Percentiles rank a stretch among this genome's conserved stretches.
phyloP scores from a whole-genome alignment of 768 basidiomycete species.

The Pleurotus platypus region DNA sequence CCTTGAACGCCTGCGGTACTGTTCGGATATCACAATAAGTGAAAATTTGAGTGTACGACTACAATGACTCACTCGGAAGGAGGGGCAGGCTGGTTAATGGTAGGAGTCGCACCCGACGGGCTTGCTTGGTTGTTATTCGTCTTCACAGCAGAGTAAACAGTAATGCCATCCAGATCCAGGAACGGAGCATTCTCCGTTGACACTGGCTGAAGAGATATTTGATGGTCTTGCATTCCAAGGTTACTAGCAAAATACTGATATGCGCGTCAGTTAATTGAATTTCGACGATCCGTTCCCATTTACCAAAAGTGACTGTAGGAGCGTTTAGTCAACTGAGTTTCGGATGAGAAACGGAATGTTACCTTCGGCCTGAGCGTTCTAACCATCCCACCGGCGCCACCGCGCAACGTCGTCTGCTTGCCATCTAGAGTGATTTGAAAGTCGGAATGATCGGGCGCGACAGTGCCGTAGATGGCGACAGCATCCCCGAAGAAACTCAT shows the following conservation, averaged over 20 bases:
- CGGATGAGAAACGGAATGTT: not conserved
- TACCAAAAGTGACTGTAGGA: slow-evolving; percentile 14
- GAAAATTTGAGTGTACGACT: not conserved
- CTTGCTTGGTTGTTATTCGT: not conserved
- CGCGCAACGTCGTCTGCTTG: slow-evolving; percentile 23
- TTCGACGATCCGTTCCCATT: not conserved
- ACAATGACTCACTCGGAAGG: slow-evolving; percentile 1
- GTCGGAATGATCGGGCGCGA: slow-evolving; percentile 47
- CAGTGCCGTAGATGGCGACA: slow-evolving; percentile 51
- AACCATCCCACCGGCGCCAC: slow-evolving; percentile 32
- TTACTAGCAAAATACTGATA: slow-evolving; percentile 38
- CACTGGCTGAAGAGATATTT: slow-evolving; percentile 14
- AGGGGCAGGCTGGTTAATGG: not conserved
- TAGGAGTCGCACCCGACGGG: not conserved
- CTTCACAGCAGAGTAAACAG: slow-evolving; percentile 27
- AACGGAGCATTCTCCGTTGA: slow-evolving; percentile 3
- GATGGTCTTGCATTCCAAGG: slow-evolving; percentile 35
- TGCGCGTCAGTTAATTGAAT: not conserved
- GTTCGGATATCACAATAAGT: not conserved
- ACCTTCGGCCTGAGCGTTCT: slow-evolving; percentile 29
- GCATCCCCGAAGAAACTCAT: slow-evolving; percentile 46
- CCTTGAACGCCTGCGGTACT: slow-evolving; percentile 9
- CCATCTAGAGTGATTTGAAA: slow-evolving; percentile 46
- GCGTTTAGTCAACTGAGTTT: not conserved
- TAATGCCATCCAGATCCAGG: slow-evolving; percentile 41